Percentiles rank a stretch among this genome's conserved stretches.
These are phyloP conservation scores for Suillus discolor DNA, from an alignment of 768 basidiomycete genomes.

Conservation along the genomic window DNA sequence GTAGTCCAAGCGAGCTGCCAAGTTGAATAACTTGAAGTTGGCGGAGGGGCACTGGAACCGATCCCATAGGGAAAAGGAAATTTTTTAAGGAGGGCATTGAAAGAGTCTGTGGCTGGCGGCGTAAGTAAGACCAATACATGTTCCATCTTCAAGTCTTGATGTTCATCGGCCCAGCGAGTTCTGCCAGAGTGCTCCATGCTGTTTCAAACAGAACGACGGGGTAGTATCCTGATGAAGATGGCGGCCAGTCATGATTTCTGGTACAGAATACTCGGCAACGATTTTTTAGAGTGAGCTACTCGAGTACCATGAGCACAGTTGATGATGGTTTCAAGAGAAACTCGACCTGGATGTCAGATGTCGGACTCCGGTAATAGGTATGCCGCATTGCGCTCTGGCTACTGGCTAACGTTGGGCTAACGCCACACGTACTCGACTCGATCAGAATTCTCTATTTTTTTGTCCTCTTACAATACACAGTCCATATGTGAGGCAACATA, in stretches of 20 bases:
- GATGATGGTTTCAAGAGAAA: neutral
- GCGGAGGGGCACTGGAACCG: neutral
- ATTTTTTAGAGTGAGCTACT: neutral
- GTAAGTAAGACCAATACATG: neutral
- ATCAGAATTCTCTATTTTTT: conserved; percentile 1
- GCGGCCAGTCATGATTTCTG: neutral
- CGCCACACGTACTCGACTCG: neutral
- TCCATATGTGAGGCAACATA: neutral
- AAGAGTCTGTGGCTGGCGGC: neutral
- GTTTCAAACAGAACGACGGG: neutral
- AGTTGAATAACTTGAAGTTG: neutral
- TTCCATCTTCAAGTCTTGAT: neutral
- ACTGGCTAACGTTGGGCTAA: neutral
- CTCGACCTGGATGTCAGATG: too few species aligned
- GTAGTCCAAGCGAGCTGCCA: neutral
- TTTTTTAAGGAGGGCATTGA: neutral
- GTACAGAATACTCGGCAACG: neutral
- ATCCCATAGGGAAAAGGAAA: neutral
- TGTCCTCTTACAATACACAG: conserved; percentile 4
- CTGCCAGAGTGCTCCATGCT: neutral
- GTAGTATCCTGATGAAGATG: neutral
- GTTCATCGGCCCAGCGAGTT: neutral
- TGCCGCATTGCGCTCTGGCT: neutral
- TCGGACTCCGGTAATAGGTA: neutral
- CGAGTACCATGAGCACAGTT: neutral